Evolutionary conservation across 1,139 yeast genomes (phyloP), one percentile per base, ranked within the genome.

Genomic region (Meyerozyma athensensis): DNA sequence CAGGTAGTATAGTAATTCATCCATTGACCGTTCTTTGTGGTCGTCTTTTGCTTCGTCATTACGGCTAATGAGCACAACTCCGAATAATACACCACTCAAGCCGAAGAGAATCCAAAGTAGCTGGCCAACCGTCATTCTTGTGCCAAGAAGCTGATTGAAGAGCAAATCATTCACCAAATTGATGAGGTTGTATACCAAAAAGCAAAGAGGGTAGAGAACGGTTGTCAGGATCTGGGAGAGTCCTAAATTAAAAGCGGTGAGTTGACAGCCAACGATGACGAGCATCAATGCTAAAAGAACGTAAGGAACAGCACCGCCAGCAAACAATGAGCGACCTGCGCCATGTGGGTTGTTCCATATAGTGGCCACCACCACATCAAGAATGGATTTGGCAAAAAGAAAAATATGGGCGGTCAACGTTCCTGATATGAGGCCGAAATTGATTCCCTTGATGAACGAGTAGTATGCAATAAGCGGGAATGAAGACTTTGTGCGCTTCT

Each of bases 401-500:
- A 89, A 72, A 1, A 95, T 85, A 54, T 86, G 95, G 0, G 96
- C 95, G 0, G 95, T 84, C 36, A 87, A 65, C 0, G 83, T 76
- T 2, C 96, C 96, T 34, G 90, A 81, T 2, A 81, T 65, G 12
- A 80, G 56, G 2, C 96, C 96, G 53, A 71, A 84, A 21, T 75
- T 59, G 8, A 77, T 59, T 2, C 90, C 96, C 51, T 70, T 62
- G 14, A 51, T 41, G 42, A 67, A 64, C 28, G 56, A 58, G 31
- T 50, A 50, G 20, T 20, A 20, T 4, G 39, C 10, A 36, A 38
- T 8, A 18, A n/a, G 33, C 39, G 42, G 16, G 36, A 20, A 8
- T 19, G 32, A 7, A 2, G 32, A 28, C 32, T 16, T 28, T 7
- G 20, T 28, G 12, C 35, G 26, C 10, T 41, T 42, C n/a, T 35